Conservation (phyloP, 192 early-diverging fungal species). For the Linnemannia elongata region DNA sequence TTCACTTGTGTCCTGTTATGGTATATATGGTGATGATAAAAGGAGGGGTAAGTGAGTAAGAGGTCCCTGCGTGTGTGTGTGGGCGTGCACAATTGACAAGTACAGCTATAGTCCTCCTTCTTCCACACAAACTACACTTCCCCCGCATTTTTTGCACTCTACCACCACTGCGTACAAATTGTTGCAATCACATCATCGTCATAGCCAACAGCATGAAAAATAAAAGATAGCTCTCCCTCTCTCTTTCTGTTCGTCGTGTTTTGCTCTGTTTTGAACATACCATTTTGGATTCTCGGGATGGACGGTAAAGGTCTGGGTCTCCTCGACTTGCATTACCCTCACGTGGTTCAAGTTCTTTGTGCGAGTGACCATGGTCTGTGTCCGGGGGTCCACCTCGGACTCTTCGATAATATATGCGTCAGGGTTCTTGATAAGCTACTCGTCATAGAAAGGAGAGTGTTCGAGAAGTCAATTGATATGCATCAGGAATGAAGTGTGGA, state of each 20-base stretch:
- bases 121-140: background rate
- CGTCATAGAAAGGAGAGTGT: background rate
- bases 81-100: background rate
- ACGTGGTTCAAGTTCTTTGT: slow-evolving; percentile 95
- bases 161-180: background rate
- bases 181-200: background rate
- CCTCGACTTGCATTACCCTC: slow-evolving; percentile 93
- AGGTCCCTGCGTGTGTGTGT: background rate
- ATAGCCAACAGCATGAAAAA: background rate
- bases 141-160: background rate
- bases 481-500: background rate
- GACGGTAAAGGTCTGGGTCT: slow-evolving; percentile 81
- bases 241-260: background rate
- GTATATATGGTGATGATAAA: background rate
- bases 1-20: slow-evolving; percentile 72
- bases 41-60: background rate
- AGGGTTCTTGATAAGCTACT: slow-evolving; percentile 81
- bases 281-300: slow-evolving; percentile 66
- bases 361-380: slow-evolving; percentile 83
- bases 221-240: background rate
- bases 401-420: slow-evolving; percentile 95
- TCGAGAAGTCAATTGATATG: background rate
- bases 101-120: background rate
- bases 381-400: slow-evolving; percentile 83
- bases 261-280: slow-evolving; percentile 10